Percentiles rank a stretch among this genome's conserved stretches.
phyloP scores from a whole-genome alignment of 176 grass and related monocot genomes.

The Oryza australiensis region DNA sequence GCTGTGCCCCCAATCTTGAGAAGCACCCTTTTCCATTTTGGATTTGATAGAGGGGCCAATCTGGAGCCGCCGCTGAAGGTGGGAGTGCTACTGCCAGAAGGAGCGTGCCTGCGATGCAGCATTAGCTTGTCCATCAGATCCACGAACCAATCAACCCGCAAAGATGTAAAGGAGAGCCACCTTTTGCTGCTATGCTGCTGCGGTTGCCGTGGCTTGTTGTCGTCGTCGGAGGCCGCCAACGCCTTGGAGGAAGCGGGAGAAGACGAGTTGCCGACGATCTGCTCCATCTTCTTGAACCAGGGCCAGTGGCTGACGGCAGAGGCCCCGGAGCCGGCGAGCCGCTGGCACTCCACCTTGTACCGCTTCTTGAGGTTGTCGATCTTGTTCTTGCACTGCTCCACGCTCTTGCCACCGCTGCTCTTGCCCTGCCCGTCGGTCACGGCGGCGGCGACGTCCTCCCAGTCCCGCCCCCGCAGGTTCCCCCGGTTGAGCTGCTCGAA shows the following conservation, averaged over 20 bases:
- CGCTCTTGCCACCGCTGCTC: conserved; percentile 59
- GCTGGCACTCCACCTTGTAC: conserved; percentile 95
- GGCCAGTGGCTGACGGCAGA: conserved; percentile 66
- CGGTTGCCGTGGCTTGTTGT: conserved; percentile 34
- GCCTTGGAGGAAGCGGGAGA: conserved; percentile 52
- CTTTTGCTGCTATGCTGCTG: conserved; percentile 57
- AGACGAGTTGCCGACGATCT: conserved; percentile 54
- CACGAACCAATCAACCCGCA: conserved; percentile 6
- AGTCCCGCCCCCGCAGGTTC: conserved; percentile 83
- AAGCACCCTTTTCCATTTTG: conserved; percentile 89
- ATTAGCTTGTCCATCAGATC: conserved; percentile 18
- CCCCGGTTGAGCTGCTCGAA: conserved; percentile 92
- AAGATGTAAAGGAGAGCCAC: conserved; percentile 35
- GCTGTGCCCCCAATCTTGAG: conserved; percentile 78
- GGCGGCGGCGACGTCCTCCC: conserved; percentile 74
- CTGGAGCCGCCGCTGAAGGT: conserved; percentile 35
- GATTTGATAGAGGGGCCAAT: conserved; percentile 42
- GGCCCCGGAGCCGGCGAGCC: conserved; percentile 39
- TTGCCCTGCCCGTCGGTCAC: conserved; percentile 70
- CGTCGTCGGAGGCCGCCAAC: conserved; percentile 25
- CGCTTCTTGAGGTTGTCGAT: conserved; percentile 98
- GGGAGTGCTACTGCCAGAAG: conserved; percentile 38
- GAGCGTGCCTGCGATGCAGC: conserved; percentile 42
- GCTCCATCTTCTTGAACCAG: conserved; percentile 90
- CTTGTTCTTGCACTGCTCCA: conserved; percentile 99